Evolutionary conservation across 177 flowering plant genomes (phyloP).

Genomic region (Tripterygium wilfordii): DNA sequence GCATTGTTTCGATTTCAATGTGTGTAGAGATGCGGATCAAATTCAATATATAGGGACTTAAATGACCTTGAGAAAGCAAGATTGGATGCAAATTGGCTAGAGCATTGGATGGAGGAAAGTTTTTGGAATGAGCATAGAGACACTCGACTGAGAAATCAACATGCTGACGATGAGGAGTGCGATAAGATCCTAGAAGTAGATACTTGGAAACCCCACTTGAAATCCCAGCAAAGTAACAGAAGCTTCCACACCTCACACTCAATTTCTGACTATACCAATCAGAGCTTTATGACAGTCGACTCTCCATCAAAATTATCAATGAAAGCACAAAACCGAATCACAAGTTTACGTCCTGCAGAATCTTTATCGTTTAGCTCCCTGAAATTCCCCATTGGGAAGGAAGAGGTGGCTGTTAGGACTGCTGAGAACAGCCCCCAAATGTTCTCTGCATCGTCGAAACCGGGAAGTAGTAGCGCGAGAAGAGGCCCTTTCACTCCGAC

Average conservation of each 20-base stretch:
- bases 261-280: conserved; percentile 20
- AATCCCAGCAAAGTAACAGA: conserved; percentile 18
- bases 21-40: conserved; percentile 38
- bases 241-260: conserved; percentile 17
- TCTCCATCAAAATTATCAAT: conserved; percentile 26
- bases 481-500: conserved; percentile 37
- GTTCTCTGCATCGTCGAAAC: conserved; percentile 27
- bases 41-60: conserved; percentile 15
- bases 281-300: conserved; percentile 25
- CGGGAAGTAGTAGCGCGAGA: conserved; percentile 27
- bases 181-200: conserved; percentile 86
- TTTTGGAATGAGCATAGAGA: conserved; percentile 18
- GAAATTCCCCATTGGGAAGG: conserved; percentile 13
- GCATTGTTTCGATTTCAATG: background rate
- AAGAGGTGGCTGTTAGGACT: conserved; percentile 15
- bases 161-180: conserved; percentile 40
- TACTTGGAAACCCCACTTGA: conserved; percentile 62
- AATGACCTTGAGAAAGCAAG: conserved; percentile 10
- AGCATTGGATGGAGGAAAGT: conserved; percentile 42
- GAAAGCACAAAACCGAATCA: conserved; percentile 17
- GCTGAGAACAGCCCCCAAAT: conserved; percentile 38
- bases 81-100: conserved; percentile 29
- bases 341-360: conserved; percentile 18
- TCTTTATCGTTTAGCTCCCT: conserved; percentile 16
- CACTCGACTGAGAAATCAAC: conserved; percentile 10